These are phyloP conservation scores for Fusarium caatingaense DNA, from an alignment of 2,329 filamentous ascomycete species.

Conservation along the genomic window DNA sequence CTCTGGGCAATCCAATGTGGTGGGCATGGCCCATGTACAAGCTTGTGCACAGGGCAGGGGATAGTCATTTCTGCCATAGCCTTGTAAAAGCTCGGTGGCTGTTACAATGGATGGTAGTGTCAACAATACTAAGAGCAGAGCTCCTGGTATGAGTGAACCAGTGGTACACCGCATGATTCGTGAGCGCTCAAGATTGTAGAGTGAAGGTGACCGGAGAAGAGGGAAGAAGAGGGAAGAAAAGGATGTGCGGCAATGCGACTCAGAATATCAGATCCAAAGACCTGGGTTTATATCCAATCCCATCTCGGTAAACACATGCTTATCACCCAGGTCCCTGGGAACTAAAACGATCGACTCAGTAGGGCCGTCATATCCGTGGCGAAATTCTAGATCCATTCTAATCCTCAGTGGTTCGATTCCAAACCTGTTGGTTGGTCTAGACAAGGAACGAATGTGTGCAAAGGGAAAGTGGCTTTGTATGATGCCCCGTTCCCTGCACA, in stretches of 20 bases:
- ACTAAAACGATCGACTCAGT: background rate
- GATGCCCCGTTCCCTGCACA: background rate
- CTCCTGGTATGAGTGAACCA: background rate
- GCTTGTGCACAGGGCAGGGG: conserved; percentile 23
- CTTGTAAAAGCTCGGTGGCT: conserved; percentile 27
- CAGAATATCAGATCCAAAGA: too few relatives aligned
- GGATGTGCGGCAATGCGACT: too few relatives aligned
- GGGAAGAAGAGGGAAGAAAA: too few relatives aligned
- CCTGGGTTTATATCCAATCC: background rate
- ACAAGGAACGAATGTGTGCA: background rate
- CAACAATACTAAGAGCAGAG: background rate
- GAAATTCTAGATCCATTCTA: background rate
- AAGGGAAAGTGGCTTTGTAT: background rate
- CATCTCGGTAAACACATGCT: background rate
- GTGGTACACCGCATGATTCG: conserved; percentile 11
- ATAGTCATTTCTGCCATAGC: conserved; percentile 34
- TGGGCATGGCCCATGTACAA: conserved; percentile 29
- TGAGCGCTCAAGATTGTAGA: background rate
- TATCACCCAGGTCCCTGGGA: background rate
- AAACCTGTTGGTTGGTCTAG: background rate
- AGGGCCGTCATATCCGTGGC: background rate
- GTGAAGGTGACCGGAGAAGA: too few relatives aligned
- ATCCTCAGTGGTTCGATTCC: background rate
- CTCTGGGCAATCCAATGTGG: conserved; percentile 38
- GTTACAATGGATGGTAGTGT: background rate